Conservation (phyloP, 225 moss, liverwort and hornwort species). For the Thuidium tamariscinum region DNA sequence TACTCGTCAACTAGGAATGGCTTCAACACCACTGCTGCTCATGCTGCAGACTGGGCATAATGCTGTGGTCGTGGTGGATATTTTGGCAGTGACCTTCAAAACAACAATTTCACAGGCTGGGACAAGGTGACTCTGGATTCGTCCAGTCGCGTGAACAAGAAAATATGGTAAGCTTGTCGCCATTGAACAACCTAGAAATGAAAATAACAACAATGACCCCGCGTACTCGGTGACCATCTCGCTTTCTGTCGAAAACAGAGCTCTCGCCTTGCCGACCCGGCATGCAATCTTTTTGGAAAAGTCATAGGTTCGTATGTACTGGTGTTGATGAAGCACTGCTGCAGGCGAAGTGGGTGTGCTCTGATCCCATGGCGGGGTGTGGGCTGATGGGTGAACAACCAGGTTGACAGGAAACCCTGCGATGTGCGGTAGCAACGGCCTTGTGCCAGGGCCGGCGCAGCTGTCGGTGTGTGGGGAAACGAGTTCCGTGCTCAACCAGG, state of each 20-base stretch:
- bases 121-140: not conserved
- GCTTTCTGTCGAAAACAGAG: not conserved
- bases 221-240: not conserved
- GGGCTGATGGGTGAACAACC: not conserved
- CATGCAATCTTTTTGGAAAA: not conserved
- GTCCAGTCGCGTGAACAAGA: not conserved
- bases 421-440: constrained; percentile 15
- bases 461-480: not conserved
- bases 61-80: not conserved
- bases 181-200: not conserved
- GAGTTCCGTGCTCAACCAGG: not conserved
- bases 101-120: constrained; percentile 23
- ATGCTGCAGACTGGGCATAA: not conserved
- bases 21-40: not conserved
- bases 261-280: no score
- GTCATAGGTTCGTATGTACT: no score
- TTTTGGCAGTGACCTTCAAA: constrained; percentile 23
- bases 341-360: not conserved
- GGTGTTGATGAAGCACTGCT: not conserved
- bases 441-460: not conserved
- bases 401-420: constrained; percentile 28
- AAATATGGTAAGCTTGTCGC: constrained; percentile 13
- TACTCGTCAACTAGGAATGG: not conserved
- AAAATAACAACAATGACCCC: no score
- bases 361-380: not conserved